Percentiles rank a stretch among this genome's conserved stretches.
These are phyloP conservation scores for Xerocomus potaroensis DNA, from an alignment of 768 basidiomycete species.

Conservation along the genomic window DNA sequence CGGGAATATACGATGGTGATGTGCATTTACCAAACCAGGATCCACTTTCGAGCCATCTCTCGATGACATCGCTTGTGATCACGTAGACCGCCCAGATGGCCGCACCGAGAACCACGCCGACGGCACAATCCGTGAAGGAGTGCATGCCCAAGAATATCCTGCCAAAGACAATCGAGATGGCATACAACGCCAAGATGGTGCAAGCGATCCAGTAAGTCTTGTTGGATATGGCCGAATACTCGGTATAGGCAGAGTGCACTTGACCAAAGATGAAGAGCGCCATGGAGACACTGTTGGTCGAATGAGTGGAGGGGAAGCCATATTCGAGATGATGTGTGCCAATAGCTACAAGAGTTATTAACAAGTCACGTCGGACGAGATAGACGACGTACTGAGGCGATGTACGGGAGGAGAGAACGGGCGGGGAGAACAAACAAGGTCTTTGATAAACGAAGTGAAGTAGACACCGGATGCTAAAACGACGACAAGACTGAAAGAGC, in stretches of 20 bases:
- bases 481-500: slow-evolving; percentile 49
- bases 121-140: slow-evolving; percentile 68
- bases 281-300: slow-evolving; percentile 86
- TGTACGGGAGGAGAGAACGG: slow-evolving; percentile 89
- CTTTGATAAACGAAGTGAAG: slow-evolving; percentile 82
- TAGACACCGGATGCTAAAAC: slow-evolving; percentile 81
- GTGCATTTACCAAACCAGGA: slow-evolving; percentile 34
- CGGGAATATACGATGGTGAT: slow-evolving; percentile 13
- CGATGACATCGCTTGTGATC: slow-evolving; percentile 35
- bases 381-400: slow-evolving; percentile 65
- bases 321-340: slow-evolving; percentile 85
- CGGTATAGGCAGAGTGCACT: slow-evolving; percentile 46
- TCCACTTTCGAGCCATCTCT: slow-evolving; percentile 37
- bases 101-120: slow-evolving; percentile 62
- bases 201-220: slow-evolving; percentile 40
- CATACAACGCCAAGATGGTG: slow-evolving; percentile 51
- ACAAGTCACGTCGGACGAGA: background rate
- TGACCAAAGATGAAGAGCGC: slow-evolving; percentile 73
- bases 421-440: slow-evolving; percentile 84
- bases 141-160: slow-evolving; percentile 89
- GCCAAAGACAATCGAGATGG: slow-evolving; percentile 70
- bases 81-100: slow-evolving; percentile 53
- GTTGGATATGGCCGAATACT: slow-evolving; percentile 40
- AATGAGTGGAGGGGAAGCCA: slow-evolving; percentile 95
- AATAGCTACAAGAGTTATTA: slow-evolving; percentile 49